phyloP scores from a whole-genome alignment of 2,329 filamentous ascomycete species.

The Ramichloridium luteum region DNA sequence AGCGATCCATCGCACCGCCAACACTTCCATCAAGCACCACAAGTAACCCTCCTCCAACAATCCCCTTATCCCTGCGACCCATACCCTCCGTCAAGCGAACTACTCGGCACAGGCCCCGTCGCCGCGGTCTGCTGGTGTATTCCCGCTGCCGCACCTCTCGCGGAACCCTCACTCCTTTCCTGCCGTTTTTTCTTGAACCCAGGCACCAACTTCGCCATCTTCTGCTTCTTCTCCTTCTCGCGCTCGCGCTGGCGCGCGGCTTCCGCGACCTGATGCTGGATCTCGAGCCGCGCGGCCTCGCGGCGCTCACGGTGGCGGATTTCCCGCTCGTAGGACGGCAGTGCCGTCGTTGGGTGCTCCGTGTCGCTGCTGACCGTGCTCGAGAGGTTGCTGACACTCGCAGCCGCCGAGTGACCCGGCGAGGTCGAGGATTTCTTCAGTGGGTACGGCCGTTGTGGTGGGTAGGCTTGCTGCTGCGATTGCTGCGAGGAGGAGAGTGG shows the following conservation, averaged over 20 bases:
- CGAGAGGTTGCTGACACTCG: constrained; percentile 19
- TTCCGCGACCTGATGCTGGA: constrained; percentile 25
- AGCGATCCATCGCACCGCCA: too few species aligned
- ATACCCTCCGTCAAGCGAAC: too few species aligned
- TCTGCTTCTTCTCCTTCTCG: constrained; percentile 22
- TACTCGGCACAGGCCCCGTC: too few species aligned
- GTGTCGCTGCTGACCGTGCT: constrained; percentile 24
- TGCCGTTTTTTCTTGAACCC: constrained; percentile 25
- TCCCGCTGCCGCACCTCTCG: constrained; percentile 14
- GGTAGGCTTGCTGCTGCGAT: too few species aligned
- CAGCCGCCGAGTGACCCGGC: constrained; percentile 12
- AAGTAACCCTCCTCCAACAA: too few species aligned
- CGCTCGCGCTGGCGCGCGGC: constrained; percentile 23
- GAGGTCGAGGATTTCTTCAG: constrained; percentile 4
- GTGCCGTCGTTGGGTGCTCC: constrained; percentile 18
- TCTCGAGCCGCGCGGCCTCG: constrained; percentile 17
- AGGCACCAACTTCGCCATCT: constrained; percentile 29
- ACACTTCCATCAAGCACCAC: too few species aligned
- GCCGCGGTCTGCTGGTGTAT: too few species aligned
- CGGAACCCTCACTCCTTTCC: constrained; percentile 26
- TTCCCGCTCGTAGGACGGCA: constrained; percentile 25
- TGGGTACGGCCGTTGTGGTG: constrained; percentile 8
- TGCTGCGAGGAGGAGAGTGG: not conserved
- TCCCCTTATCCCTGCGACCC: too few species aligned
- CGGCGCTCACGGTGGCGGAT: constrained; percentile 22